Conservation (phyloP, 2,329 filamentous ascomycete species). For the Rutstroemia sp. region DNA sequence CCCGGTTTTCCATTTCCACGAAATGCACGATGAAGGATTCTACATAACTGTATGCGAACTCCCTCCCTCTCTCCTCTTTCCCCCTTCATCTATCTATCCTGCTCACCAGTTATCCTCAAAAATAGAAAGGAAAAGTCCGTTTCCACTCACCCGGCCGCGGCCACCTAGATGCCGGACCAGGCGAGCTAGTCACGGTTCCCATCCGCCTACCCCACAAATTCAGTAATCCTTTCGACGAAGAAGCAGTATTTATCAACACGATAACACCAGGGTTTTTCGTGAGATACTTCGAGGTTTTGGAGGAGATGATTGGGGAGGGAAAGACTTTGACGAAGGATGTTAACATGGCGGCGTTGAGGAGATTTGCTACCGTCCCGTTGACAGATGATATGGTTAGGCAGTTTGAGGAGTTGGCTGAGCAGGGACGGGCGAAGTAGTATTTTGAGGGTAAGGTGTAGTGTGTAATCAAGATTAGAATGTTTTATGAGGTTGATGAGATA, state of each 20-base stretch:
- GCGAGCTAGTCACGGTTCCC: not conserved
- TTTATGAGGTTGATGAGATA: too few species aligned
- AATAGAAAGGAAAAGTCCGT: slow-evolving; percentile 1
- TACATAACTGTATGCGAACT: not conserved
- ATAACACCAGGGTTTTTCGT: not conserved
- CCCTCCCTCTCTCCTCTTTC: not conserved
- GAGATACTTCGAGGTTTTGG: not conserved
- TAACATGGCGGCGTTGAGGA: not conserved
- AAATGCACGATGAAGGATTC: not conserved
- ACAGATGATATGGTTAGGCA: not conserved
- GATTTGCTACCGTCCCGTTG: not conserved
- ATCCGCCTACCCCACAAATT: not conserved
- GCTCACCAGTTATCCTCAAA: too few species aligned
- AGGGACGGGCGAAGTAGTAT: too few species aligned
- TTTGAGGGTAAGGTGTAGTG: too few species aligned
- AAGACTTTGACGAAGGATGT: not conserved
- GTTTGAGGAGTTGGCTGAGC: not conserved
- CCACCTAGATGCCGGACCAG: not conserved
- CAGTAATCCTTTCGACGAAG: not conserved
- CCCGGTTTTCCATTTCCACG: not conserved
- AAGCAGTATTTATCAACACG: not conserved
- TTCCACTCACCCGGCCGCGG: not conserved
- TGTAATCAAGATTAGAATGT: too few species aligned
- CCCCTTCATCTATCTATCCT: too few species aligned
- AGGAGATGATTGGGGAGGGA: not conserved